Percentiles rank a stretch among this genome's conserved stretches.
Evolutionary conservation across 23 red algal genomes (phyloP).

Genomic region (Gracilariopsis chorda): DNA sequence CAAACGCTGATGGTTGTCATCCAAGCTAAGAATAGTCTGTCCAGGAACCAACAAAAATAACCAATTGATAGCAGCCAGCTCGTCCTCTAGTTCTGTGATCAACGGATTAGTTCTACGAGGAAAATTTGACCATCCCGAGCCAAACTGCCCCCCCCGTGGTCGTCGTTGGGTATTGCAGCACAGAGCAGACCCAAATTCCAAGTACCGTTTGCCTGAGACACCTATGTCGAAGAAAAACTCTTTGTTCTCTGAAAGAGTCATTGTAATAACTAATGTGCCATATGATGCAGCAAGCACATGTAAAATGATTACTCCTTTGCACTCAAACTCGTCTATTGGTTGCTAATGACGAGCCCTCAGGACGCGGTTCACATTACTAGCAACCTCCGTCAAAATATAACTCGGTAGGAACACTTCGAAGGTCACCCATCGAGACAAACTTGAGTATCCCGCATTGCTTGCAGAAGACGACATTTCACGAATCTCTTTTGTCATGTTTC

Average conservation of each 20-base stretch:
- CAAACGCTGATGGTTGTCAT: background rate
- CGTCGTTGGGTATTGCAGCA: background rate
- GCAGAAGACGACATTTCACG: background rate
- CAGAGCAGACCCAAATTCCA: background rate
- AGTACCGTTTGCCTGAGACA: background rate
- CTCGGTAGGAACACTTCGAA: conserved; percentile 22
- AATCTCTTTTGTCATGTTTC: background rate
- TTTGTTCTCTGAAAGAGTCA: background rate
- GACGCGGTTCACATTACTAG: background rate
- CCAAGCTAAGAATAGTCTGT: background rate
- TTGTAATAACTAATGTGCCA: background rate
- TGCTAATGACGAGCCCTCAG: background rate
- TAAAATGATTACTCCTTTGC: background rate
- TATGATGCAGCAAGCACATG: background rate
- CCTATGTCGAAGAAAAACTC: background rate
- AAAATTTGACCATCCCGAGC: background rate
- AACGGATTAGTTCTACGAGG: background rate
- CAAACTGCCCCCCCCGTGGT: background rate
- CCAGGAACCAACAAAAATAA: background rate
- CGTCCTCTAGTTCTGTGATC: conserved; percentile 8
- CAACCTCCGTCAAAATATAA: background rate
- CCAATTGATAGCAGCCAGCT: background rate
- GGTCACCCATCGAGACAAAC: background rate
- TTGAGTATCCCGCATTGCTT: background rate
- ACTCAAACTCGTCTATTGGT: background rate